Evolutionary conservation across 805 yeast genomes (phyloP).

Genomic region (Komagataella phaffii): DNA sequence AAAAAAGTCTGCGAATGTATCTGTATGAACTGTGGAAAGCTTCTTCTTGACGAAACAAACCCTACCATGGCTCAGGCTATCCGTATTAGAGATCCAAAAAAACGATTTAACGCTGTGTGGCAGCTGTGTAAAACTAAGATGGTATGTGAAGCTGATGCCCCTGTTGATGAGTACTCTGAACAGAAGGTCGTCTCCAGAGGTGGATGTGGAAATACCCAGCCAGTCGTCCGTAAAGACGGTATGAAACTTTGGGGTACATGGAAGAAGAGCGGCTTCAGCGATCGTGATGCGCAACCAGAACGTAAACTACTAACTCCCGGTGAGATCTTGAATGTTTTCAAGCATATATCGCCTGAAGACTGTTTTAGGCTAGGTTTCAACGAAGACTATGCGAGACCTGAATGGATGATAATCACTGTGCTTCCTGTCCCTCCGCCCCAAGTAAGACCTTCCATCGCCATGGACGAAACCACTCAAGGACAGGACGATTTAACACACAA

Average conservation of each 20-base stretch:
- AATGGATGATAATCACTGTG: slow-evolving; percentile 96
- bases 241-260: slow-evolving; percentile 95
- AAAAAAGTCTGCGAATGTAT: slow-evolving; percentile 93
- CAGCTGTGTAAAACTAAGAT: slow-evolving; percentile 78
- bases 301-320: slow-evolving; percentile 77
- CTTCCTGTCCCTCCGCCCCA: slow-evolving; percentile 99
- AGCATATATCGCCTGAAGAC: slow-evolving; percentile 80
- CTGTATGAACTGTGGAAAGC: slow-evolving; percentile 97
- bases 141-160: slow-evolving; percentile 90
- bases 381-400: slow-evolving; percentile 96
- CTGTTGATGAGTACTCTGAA: slow-evolving; percentile 37
- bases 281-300: slow-evolving; percentile 84
- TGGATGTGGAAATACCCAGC: slow-evolving; percentile 97
- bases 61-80: slow-evolving; percentile 79
- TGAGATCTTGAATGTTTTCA: slow-evolving; percentile 84
- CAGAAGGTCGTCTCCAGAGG: slow-evolving; percentile 43
- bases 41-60: slow-evolving; percentile 61
- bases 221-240: slow-evolving; percentile 92
- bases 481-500: slow-evolving; percentile 98
- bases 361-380: slow-evolving; percentile 75
- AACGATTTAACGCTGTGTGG: slow-evolving; percentile 97
- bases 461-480: slow-evolving; percentile 95
- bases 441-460: slow-evolving; percentile 96
- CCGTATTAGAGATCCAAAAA: slow-evolving; percentile 84
- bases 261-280: slow-evolving; percentile 70